These are phyloP conservation scores for Phyllosticta ampelicida DNA, from an alignment of 2,329 filamentous ascomycete species.

Conservation along the genomic window DNA sequence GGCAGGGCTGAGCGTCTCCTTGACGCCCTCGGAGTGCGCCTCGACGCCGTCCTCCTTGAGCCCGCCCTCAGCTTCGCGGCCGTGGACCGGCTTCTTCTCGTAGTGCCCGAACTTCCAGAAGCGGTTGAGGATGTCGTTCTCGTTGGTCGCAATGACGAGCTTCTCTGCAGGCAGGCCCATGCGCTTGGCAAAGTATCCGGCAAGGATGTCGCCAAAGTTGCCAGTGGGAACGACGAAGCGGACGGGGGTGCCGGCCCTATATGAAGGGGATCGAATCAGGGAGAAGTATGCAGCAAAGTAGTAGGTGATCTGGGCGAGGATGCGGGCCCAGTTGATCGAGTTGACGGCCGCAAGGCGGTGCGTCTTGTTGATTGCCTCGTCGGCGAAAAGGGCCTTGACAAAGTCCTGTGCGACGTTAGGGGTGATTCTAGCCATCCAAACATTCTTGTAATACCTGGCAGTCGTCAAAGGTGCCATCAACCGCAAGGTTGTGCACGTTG, in stretches of 20 bases:
- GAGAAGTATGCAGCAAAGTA: conserved; percentile 94
- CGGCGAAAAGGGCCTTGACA: conserved; percentile 84
- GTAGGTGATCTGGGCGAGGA: conserved; percentile 93
- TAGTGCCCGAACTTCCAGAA: conserved; percentile 90
- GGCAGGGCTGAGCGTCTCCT: conserved; percentile 84
- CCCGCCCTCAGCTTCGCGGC: conserved; percentile 45
- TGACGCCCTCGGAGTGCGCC: conserved; percentile 60
- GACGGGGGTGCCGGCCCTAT: conserved; percentile 52
- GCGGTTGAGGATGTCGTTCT: conserved; percentile 91
- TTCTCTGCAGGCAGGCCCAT: conserved; percentile 86
- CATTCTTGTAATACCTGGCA: conserved; percentile 54
- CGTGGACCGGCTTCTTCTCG: conserved; percentile 65
- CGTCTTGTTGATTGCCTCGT: conserved; percentile 69
- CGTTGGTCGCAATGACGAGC: conserved; percentile 87
- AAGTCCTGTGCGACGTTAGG: conserved; percentile 52
- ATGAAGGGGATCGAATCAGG: conserved; percentile 50
- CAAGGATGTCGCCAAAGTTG: conserved; percentile 92
- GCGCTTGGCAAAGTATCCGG: conserved; percentile 80
- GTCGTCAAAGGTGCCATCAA: conserved; percentile 89
- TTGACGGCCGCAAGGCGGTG: conserved; percentile 88
- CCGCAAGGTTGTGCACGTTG: conserved; percentile 87
- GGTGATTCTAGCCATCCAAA: not conserved
- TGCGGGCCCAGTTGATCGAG: conserved; percentile 92
- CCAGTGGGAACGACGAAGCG: conserved; percentile 88
- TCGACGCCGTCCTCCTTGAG: conserved; percentile 47